Evolutionary conservation across 305 asterid species (phyloP).

Genomic region (Fraxinus nigra): DNA sequence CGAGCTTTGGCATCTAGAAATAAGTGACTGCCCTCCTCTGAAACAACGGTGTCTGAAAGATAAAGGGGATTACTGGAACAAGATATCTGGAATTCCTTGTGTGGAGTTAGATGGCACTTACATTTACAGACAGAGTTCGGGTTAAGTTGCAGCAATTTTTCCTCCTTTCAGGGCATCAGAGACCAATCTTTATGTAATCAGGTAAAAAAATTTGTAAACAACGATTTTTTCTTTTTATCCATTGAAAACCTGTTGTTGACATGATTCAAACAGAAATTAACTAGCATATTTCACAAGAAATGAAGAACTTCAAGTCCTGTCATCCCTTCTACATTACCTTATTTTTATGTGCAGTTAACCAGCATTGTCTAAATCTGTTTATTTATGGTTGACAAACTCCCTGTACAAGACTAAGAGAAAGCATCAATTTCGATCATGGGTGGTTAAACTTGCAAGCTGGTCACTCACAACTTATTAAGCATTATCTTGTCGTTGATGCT

Average conservation of each 20-base stretch:
- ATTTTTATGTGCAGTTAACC: too few relatives aligned
- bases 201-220: neutral
- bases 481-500: neutral
- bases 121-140: constrained; percentile 16
- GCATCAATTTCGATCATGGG: neutral
- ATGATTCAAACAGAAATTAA: too few relatives aligned
- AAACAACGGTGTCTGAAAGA: constrained; percentile 31
- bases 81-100: constrained; percentile 40
- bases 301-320: too few relatives aligned
- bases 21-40: constrained; percentile 34
- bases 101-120: constrained; percentile 30
- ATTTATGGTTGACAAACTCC: neutral
- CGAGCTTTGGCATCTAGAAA: constrained; percentile 42
- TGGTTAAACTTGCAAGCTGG: neutral
- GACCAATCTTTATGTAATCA: neutral
- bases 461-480: neutral
- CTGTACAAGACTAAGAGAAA: neutral
- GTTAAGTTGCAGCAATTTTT: neutral
- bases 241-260: too few relatives aligned
- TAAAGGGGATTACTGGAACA: constrained; percentile 38
- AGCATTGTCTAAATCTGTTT: too few relatives aligned
- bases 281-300: too few relatives aligned
- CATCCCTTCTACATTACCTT: too few relatives aligned
- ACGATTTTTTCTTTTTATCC: neutral
- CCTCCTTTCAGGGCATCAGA: neutral